Base-by-base conservation (phyloP, 1,284 basidiomycete species). In the Papiliotrema terrestris region DNA sequence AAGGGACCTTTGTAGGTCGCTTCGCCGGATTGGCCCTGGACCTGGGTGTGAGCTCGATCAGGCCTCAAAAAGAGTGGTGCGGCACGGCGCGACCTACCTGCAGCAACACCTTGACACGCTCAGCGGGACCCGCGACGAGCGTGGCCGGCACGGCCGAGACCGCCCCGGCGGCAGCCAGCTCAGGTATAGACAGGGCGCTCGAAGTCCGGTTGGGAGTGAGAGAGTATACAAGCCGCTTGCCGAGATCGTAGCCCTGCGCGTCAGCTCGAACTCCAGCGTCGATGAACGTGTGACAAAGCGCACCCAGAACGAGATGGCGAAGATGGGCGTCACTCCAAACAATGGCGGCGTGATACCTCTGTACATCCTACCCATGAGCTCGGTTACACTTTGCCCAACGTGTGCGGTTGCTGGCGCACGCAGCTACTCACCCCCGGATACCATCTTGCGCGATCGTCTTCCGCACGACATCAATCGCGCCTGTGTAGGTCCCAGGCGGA, bases 291-390 rank as follows among this genome's bases (percentile, higher is more conserved):
- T 22, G 2, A 11, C 38, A 37, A 17, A 3, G 23, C 83, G 59
- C 72, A 91, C 91, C 93, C 94, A 98, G 81, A 99, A 99, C 3
- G 93, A 97, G 45, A 98, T 81, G 14, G 96, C 96, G 72, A 98
- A 99, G 73, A 98, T 98, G 47, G 96, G 96, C 2, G 96, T 98
- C 32, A 99, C 93, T 52, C 96, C 96, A 37, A 97, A 80, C 60
- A 99, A 79, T 49, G 96, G 96, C 25, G 96, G 95, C 2, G 95
- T 88, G 79, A 98, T 94, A 38, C 95, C 95, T 63, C 95, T 89
- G 77, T 98, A 98, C 76, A 98, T 77, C 36, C 92, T 95, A 32
- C 66, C 29, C 3, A 45, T 41, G 8, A 51, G 13, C 58, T 54
- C 48, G 23, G 15, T 39, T 23, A 32, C 20, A 22, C 32, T 29